A percentile compares a stretch with the other conserved stretches of the same genome.
Evolutionary conservation across 2,329 filamentous ascomycete genomes (phyloP).

Genomic region (Aspergillus tamarii): DNA sequence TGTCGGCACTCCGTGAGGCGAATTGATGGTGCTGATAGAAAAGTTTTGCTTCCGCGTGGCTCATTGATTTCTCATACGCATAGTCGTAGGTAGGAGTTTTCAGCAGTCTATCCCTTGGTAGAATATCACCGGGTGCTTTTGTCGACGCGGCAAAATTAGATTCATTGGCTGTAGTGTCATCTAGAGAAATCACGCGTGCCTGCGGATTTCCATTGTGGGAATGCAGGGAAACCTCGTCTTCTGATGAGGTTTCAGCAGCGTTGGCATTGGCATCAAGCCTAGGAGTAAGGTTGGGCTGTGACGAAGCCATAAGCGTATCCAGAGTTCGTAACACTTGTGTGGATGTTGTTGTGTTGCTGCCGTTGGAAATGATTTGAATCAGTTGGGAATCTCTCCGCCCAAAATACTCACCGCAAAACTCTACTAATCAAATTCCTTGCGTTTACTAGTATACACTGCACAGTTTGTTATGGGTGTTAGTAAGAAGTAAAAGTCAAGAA

Average conservation of each 20-base stretch:
- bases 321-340: background rate
- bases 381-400: background rate
- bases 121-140: constrained; percentile 27
- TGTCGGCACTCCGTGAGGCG: constrained; percentile 52
- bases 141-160: constrained; percentile 10
- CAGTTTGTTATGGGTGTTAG: background rate
- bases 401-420: constrained; percentile 11
- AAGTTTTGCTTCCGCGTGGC: constrained; percentile 89
- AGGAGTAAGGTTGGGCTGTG: constrained; percentile 15
- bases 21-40: constrained; percentile 90
- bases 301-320: constrained; percentile 25
- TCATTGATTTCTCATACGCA: constrained; percentile 90
- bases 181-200: constrained; percentile 6
- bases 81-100: constrained; percentile 92
- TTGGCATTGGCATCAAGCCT: constrained; percentile 27
- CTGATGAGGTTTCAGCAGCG: constrained; percentile 14
- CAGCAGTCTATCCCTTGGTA: constrained; percentile 51
- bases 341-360: constrained; percentile 6
- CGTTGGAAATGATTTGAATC: background rate
- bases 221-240: constrained; percentile 8
- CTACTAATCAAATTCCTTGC: background rate
- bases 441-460: background rate
- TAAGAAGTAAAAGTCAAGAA: background rate
- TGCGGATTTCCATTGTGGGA: background rate
- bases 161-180: constrained; percentile 12